A percentile compares a stretch with the other conserved stretches of the same genome.
Evolutionary conservation across 2,329 filamentous ascomycete genomes (phyloP).

Genomic region (Apiospora rasikravindrae): DNA sequence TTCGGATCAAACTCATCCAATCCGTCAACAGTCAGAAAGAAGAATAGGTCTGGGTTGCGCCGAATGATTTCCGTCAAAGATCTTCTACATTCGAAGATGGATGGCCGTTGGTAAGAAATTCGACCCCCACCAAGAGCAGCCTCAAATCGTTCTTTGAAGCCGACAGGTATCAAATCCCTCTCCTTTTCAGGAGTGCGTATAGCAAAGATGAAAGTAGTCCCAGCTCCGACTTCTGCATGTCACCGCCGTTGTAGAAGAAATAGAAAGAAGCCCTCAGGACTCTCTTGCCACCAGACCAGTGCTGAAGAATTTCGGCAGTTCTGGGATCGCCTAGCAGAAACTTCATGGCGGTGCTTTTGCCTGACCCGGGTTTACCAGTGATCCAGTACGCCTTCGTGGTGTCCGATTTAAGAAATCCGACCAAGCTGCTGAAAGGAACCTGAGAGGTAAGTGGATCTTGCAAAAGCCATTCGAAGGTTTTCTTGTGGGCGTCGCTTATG

Average conservation of each 20-base stretch:
- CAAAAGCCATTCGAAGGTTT: conserved; percentile 31
- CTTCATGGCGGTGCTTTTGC: conserved; percentile 34
- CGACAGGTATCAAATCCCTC: conserved; percentile 24
- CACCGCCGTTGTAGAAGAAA: conserved; percentile 29
- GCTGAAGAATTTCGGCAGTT: conserved; percentile 27
- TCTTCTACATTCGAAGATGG: conserved; percentile 26
- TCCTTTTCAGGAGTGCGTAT: conserved; percentile 25
- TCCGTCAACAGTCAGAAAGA: conserved; percentile 32
- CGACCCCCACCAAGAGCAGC: not conserved
- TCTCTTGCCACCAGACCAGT: conserved; percentile 24
- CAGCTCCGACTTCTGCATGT: conserved; percentile 30
- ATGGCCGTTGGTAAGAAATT: not conserved
- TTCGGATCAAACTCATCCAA: conserved; percentile 33
- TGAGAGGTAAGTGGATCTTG: conserved; percentile 22
- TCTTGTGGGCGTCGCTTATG: conserved; percentile 26
- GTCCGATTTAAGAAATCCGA: conserved; percentile 27
- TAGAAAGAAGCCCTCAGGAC: conserved; percentile 28
- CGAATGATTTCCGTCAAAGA: conserved; percentile 24
- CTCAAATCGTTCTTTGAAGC: not conserved
- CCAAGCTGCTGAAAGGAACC: conserved; percentile 20
- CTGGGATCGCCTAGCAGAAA: conserved; percentile 25
- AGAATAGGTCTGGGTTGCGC: conserved; percentile 21
- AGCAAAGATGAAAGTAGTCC: conserved; percentile 30
- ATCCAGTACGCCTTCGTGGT: conserved; percentile 29
- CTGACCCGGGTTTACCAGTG: conserved; percentile 33